These are phyloP conservation scores for Candida coquimbonensis DNA, from an alignment of 805 yeast genomes.

Conservation along the genomic window DNA sequence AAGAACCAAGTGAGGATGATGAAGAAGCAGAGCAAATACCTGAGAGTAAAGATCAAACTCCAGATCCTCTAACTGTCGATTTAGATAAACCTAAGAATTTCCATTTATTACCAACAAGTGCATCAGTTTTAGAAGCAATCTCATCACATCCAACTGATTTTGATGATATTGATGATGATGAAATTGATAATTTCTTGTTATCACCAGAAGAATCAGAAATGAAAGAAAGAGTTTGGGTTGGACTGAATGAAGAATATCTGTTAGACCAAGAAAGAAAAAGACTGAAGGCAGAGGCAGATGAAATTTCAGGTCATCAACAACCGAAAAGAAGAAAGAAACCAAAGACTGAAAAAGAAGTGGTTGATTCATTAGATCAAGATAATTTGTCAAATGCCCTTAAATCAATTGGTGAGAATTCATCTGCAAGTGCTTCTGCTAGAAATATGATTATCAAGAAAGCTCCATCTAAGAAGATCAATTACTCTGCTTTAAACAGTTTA, in stretches of 20 bases:
- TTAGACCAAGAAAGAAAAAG: conserved; percentile 80
- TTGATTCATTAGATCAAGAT: conserved; percentile 26
- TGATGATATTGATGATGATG: conserved; percentile 81
- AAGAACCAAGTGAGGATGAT: conserved; percentile 2
- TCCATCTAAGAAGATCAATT: conserved; percentile 85
- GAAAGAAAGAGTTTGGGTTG: conserved; percentile 86
- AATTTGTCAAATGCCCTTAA: conserved; percentile 37
- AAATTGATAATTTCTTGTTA: conserved; percentile 53
- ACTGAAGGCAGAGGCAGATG: conserved; percentile 80
- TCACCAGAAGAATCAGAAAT: conserved; percentile 61
- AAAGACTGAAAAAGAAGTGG: conserved; percentile 25
- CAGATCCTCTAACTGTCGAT: conserved; percentile 19
- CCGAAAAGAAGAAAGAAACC: conserved; percentile 44
- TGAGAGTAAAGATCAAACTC: too few relatives aligned
- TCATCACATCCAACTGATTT: conserved; percentile 56
- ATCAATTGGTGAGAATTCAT: conserved; percentile 35
- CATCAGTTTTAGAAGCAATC: conserved; percentile 43
- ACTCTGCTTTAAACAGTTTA: conserved; percentile 62
- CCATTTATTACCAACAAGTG: conserved; percentile 50
- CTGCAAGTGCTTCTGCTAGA: conserved; percentile 77
- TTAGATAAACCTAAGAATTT: conserved; percentile 49
- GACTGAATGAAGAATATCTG: conserved; percentile 79
- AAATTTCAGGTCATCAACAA: conserved; percentile 67
- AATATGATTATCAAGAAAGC: conserved; percentile 68
- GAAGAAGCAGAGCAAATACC: conserved; percentile 9